These are phyloP conservation scores for Lachnellula subtilissima DNA, from an alignment of 2,329 filamentous ascomycete genomes.

Conservation along the genomic window DNA sequence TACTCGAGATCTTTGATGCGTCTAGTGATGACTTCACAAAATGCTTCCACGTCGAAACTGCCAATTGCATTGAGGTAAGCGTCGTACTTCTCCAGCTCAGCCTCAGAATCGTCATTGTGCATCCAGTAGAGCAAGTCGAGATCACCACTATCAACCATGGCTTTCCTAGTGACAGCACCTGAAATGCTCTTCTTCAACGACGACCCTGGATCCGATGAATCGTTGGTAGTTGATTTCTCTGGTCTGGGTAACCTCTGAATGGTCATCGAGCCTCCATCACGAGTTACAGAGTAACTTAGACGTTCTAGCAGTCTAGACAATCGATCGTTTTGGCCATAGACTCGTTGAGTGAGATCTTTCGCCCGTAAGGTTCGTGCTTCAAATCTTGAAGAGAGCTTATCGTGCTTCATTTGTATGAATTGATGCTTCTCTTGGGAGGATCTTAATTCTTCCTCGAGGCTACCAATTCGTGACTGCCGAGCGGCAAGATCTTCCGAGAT, in stretches of 20 bases:
- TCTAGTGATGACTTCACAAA: slow-evolving; percentile 80
- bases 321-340: slow-evolving; percentile 80
- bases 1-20: slow-evolving; percentile 91
- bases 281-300: slow-evolving; percentile 75
- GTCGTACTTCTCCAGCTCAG: slow-evolving; percentile 69
- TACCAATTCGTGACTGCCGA: slow-evolving; percentile 69
- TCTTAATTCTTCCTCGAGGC: slow-evolving; percentile 70
- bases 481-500: slow-evolving; percentile 68
- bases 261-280: slow-evolving; percentile 66
- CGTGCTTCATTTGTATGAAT: slow-evolving; percentile 47
- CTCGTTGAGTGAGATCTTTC: slow-evolving; percentile 76
- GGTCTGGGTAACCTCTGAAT: slow-evolving; percentile 67
- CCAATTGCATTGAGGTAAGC: slow-evolving; percentile 69
- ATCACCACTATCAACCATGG: slow-evolving; percentile 58
- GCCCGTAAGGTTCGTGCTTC: slow-evolving; percentile 67
- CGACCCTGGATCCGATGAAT: slow-evolving; percentile 52
- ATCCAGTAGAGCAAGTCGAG: slow-evolving; percentile 80
- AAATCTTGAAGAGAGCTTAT: slow-evolving; percentile 51
- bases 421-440: slow-evolving; percentile 62
- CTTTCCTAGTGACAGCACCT: slow-evolving; percentile 48
- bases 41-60: slow-evolving; percentile 76
- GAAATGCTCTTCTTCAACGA: slow-evolving; percentile 49
- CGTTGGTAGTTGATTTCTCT: slow-evolving; percentile 55
- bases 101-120: slow-evolving; percentile 57
- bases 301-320: slow-evolving; percentile 80